phyloP scores from a whole-genome alignment of 768 basidiomycete species.

The Dentipellis sp. region DNA sequence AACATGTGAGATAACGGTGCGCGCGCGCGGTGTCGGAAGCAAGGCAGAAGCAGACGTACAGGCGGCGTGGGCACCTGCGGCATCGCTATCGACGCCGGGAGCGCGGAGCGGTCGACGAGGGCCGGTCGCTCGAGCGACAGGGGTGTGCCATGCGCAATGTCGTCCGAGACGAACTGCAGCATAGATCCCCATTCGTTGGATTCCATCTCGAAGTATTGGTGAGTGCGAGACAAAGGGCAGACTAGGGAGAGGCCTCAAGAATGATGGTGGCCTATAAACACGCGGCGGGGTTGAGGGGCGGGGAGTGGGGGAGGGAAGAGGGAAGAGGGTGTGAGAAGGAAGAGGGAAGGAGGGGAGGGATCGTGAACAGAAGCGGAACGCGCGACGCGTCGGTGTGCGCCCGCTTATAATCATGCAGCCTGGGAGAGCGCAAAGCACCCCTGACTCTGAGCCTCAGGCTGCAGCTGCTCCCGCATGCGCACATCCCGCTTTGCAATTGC shows the following conservation, averaged over 20 bases:
- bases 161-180: slow-evolving; percentile 46
- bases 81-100: slow-evolving; percentile 2
- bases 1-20: slow-evolving; percentile 12
- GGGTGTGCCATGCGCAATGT: slow-evolving; percentile 21
- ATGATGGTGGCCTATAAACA: no score
- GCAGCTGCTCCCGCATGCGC: no score
- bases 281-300: no score
- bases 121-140: slow-evolving; percentile 27
- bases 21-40: not conserved
- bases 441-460: no score
- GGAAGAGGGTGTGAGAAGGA: not conserved
- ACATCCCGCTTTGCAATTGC: no score
- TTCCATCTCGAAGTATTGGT: slow-evolving; percentile 24
- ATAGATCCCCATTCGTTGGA: slow-evolving; percentile 52
- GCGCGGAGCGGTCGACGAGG: slow-evolving; percentile 18
- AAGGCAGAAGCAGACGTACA: slow-evolving; percentile 27
- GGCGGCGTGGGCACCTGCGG: slow-evolving; percentile 46
- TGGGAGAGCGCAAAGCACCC: no score
- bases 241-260: no score
- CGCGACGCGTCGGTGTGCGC: no score
- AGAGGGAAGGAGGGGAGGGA: not conserved
- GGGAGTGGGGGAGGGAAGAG: no score
- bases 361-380: no score
- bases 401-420: no score
- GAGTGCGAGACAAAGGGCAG: no score